Base-by-base conservation (phyloP, 2,329 filamentous ascomycete genomes). In the Fonsecaea multimorphosa region DNA sequence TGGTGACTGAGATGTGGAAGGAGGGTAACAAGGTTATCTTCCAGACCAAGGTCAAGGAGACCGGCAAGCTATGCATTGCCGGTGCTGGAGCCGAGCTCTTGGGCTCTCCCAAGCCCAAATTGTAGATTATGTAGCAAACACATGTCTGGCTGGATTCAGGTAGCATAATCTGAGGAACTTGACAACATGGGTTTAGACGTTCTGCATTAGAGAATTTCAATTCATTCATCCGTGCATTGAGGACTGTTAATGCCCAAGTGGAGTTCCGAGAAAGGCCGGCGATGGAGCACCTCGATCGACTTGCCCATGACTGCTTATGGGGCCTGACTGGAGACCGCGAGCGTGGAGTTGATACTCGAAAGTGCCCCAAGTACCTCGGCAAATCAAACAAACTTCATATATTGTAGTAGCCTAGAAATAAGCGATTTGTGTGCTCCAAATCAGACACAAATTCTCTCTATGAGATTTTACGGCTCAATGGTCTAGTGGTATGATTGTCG, bases 1-100 rank as follows among this genome's bases (percentile, higher is more conserved):
- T 97, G 63, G 85, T 91, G 68, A 96, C 92, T 6, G 92, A 96
- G 84, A 94, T 96, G 91, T 97, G 93, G 93, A 93, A 91, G 82
- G 92, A 96, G 74, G 89, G 88, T 56, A 86, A 85, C 74, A 89
- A 86, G 76, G 85, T 97, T 62, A 80, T 93, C 69, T 97, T 96
- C 85, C 92, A 96, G 84, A 86, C 87, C 62, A 93, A 88, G 79
- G 92, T 97, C 70, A 92, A 93, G 81, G 93, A 97, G 85, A 97
- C 93, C 61, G 93, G 93, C 74, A 96, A 96, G 85, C 82, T 91
- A 73, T 91, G 90, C 67, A 96, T 97, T 76, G 87, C 87, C 29
- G 91, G 90, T 22, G 93, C 89, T 5, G 93, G 90, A 32, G 92
- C 87, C 1, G 92, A 96, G 83, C 82, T 96, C 72, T 44, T 66